phyloP scores from a whole-genome alignment of 768 basidiomycete species.

The Pleurotus pulmonarius region DNA sequence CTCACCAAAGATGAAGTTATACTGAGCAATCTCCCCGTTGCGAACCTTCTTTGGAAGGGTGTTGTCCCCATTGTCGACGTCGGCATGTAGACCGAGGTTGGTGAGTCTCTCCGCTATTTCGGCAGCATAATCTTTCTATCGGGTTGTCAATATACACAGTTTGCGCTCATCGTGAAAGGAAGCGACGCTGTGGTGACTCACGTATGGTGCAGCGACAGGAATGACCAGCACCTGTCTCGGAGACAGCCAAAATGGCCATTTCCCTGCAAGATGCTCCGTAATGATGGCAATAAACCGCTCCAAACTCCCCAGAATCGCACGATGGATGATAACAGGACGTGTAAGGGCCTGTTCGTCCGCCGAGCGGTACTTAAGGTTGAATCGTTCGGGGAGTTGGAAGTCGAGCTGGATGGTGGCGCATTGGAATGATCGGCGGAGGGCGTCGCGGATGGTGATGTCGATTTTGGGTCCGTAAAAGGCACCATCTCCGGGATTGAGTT shows the following conservation, averaged over 20 bases:
- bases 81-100: constrained; percentile 75
- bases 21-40: constrained; percentile 95
- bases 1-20: constrained; percentile 95
- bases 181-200: constrained; percentile 34
- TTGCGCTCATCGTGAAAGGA: neutral
- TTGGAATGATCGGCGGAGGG: constrained; percentile 90
- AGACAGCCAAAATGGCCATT: constrained; percentile 99
- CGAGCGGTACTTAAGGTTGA: constrained; percentile 89
- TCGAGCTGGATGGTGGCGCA: constrained; percentile 99
- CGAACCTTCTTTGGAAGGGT: constrained; percentile 97
- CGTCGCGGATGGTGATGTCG: constrained; percentile 94
- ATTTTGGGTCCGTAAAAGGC: constrained; percentile 99
- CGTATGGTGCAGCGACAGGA: constrained; percentile 87
- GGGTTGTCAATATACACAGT: neutral
- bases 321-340: constrained; percentile 96
- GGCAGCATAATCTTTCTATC: constrained; percentile 85
- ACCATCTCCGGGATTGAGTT: constrained; percentile 91
- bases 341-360: constrained; percentile 64
- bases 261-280: constrained; percentile 96
- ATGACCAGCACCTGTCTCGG: constrained; percentile 96
- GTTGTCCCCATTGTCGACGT: constrained; percentile 89
- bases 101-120: constrained; percentile 70
- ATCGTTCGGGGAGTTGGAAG: constrained; percentile 96
- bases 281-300: constrained; percentile 97
- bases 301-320: constrained; percentile 90